A percentile compares a stretch with the other conserved stretches of the same genome.
Evolutionary conservation across 306 rosid species (phyloP).

Genomic region (Cicer judaicum): DNA sequence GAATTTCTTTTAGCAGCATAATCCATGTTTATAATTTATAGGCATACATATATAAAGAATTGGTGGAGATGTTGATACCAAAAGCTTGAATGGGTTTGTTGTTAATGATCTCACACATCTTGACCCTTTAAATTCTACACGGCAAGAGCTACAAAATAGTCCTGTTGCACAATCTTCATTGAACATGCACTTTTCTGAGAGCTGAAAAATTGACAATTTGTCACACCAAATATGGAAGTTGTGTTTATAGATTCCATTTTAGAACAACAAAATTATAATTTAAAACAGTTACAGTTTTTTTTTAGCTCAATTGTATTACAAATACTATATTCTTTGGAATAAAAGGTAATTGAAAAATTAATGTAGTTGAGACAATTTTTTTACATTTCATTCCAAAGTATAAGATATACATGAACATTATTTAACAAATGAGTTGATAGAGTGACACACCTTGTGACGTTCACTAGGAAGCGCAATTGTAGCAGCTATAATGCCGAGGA

Average conservation of each 20-base stretch:
- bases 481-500: conserved; percentile 29
- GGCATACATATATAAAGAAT: neutral
- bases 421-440: neutral
- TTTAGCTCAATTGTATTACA: no score
- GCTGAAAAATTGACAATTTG: conserved; percentile 31
- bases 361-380: no score
- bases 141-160: conserved; percentile 46
- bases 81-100: conserved; percentile 46
- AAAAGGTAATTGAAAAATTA: no score
- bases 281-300: no score
- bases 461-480: conserved; percentile 31
- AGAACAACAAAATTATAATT: no score
- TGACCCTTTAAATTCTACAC: conserved; percentile 34
- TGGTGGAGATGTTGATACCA: conserved; percentile 33
- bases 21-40: neutral
- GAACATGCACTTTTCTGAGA: conserved; percentile 38
- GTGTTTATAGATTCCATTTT: neutral
- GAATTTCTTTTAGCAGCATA: no score
- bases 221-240: neutral
- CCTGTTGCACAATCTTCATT: conserved; percentile 47
- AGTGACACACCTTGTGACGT: conserved; percentile 42
- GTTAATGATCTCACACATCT: conserved; percentile 52
- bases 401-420: neutral
- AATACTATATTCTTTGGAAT: no score
- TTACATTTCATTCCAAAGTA: neutral